Evolutionary conservation across 2,329 filamentous ascomycete species (phyloP).

Genomic region (Ustilaginoidea virens): DNA sequence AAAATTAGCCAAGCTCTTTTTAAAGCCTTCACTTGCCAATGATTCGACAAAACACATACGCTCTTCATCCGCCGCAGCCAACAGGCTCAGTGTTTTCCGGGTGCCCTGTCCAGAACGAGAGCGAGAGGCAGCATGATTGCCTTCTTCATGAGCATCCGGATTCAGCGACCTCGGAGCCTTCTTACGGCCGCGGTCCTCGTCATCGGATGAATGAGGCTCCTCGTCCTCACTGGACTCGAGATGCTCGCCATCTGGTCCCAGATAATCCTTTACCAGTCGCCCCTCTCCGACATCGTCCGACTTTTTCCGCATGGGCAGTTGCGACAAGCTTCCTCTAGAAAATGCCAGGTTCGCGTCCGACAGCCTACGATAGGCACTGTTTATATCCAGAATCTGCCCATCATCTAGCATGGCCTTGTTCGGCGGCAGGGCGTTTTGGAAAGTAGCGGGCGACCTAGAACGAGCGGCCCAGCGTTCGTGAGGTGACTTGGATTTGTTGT

Average conservation of each 20-base stretch:
- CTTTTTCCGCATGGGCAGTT: slow-evolving; percentile 41
- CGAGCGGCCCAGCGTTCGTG: slow-evolving; percentile 26
- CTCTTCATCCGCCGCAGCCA: slow-evolving; percentile 66
- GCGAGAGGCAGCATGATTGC: slow-evolving; percentile 16
- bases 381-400: slow-evolving; percentile 49
- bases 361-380: slow-evolving; percentile 52
- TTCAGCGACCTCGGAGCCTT: slow-evolving; percentile 32
- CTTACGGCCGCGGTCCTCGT: slow-evolving; percentile 51
- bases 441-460: slow-evolving; percentile 21
- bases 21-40: too few species aligned
- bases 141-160: slow-evolving; percentile 20
- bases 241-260: slow-evolving; percentile 49
- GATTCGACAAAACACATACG: too few species aligned
- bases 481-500: slow-evolving; percentile 36
- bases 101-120: slow-evolving; percentile 19
- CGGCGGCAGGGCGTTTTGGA: slow-evolving; percentile 12
- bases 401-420: slow-evolving; percentile 38
- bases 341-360: slow-evolving; percentile 55
- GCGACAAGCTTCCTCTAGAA: slow-evolving; percentile 46
- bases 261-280: slow-evolving; percentile 53
- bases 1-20: too few species aligned
- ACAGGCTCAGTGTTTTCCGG: slow-evolving; percentile 40
- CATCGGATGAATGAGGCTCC: slow-evolving; percentile 45
- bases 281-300: slow-evolving; percentile 27
- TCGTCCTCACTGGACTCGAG: slow-evolving; percentile 59